These are phyloP conservation scores for Rehmannia glutinosa DNA, from an alignment of 257 asterid genomes.

Conservation along the genomic window DNA sequence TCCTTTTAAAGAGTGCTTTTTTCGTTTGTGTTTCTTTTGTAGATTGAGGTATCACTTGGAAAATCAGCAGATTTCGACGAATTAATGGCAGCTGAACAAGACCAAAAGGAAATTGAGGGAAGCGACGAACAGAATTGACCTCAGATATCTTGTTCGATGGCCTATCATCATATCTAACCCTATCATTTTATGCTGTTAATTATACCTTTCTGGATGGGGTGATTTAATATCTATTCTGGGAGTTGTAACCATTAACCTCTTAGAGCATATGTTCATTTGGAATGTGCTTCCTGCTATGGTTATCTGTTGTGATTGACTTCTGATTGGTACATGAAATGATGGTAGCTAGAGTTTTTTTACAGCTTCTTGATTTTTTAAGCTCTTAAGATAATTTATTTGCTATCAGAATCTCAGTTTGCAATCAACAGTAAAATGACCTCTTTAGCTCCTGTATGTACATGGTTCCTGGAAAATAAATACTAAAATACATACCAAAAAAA, in stretches of 20 bases:
- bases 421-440: too few species aligned
- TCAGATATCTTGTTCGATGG: not conserved
- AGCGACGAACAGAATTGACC: constrained; percentile 38
- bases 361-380: not conserved
- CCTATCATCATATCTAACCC: not conserved
- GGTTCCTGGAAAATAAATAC: not conserved
- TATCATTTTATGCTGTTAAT: not conserved
- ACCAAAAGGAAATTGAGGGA: constrained; percentile 31
- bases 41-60: constrained; percentile 58
- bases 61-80: constrained; percentile 51
- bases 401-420: too few species aligned
- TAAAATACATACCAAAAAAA: not conserved
- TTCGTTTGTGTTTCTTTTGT: constrained; percentile 1
- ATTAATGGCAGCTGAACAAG: constrained; percentile 62
- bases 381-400: not conserved
- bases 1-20: not conserved
- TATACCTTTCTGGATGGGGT: too few species aligned
- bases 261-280: too few species aligned
- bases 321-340: not conserved
- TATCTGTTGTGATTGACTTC: not conserved
- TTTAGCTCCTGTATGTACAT: too few species aligned
- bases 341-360: not conserved
- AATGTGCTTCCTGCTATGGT: not conserved
- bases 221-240: too few species aligned
- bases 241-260: too few species aligned